Base-by-base conservation (phyloP, 225 moss, liverwort and hornwort species). In the Antitrichia curtipendula region DNA sequence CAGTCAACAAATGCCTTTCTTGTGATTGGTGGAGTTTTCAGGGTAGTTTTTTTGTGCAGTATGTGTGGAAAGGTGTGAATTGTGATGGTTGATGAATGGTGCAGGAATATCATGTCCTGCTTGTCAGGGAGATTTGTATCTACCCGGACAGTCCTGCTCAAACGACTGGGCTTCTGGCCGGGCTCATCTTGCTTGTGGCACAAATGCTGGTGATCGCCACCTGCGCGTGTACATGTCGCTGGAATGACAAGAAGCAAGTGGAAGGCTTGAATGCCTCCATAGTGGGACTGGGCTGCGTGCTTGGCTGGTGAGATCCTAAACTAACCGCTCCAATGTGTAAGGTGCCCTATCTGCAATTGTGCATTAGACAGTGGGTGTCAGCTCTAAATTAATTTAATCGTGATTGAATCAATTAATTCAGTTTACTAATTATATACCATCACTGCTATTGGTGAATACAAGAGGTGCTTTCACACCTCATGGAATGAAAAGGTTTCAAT, bases 141-240 rank as follows among this genome's bases (percentile, higher is more conserved):
- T 92, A 92, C 75, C 88, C 90, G 22, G 90, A 90, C 84, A 92
- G 88, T 77, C 90, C 92, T 53, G 90, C 90, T 52, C 88, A 92
- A 86, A 92, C 90, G 18, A 88, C 86, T 54, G 90, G 92, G 68
- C 80, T 92, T 43, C 86, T 92, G 41, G 90, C 90, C 32, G 90
- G 92, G 80, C 90, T 92, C 86, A 70, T 92, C 84, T 81, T 92
- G 62, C 88, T 92, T 31, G 69, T 90, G 75, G 92, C 80, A 13
- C 90, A 92, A 90, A 90, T 92, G 50, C 70, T 90, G 40, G 84
- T 92, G 20, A 90, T 92, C 81, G 83, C 83, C 13, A 92, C 88
- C 38, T 88, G 92, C 36, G 88, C 88, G 34, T 92, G 92, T n/a
- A 78, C 92, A 29, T 92, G 90, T 70, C 92, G 90, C 68, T 88